These are phyloP conservation scores for Apophysomyces ossiformis DNA, from an alignment of 371 early-diverging fungal species.

Conservation along the genomic window DNA sequence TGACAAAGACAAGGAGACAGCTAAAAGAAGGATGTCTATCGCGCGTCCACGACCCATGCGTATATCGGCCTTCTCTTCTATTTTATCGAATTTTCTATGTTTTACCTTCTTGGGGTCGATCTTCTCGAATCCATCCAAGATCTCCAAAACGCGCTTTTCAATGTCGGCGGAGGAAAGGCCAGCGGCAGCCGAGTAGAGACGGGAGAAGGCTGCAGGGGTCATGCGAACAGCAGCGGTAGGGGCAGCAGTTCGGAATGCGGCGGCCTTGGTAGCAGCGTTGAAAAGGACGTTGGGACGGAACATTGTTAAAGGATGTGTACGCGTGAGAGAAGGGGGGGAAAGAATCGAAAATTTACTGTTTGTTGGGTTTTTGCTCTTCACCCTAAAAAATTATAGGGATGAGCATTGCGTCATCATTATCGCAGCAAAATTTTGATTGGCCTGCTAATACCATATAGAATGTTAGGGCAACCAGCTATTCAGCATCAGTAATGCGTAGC, in stretches of 20 bases:
- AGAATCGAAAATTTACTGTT: conserved; percentile 8
- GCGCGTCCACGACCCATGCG: too few relatives aligned
- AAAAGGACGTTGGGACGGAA: conserved; percentile 56
- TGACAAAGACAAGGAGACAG: not conserved
- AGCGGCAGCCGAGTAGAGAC: conserved; percentile 68
- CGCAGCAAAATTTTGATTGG: too few relatives aligned
- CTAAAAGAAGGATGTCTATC: not conserved
- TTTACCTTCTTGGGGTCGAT: conserved; percentile 90
- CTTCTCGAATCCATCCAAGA: conserved; percentile 94
- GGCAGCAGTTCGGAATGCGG: conserved; percentile 30
- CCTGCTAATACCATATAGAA: too few relatives aligned
- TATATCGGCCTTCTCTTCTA: not conserved
- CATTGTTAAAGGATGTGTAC: conserved; percentile 21
- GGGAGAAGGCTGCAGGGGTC: conserved; percentile 37
- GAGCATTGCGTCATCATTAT: too few relatives aligned
- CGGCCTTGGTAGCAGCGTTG: conserved; percentile 59
- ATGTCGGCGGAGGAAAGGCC: conserved; percentile 64
- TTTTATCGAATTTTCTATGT: not conserved
- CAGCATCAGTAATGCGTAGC: too few relatives aligned
- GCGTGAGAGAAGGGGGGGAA: conserved; percentile 13
- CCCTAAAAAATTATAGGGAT: too few relatives aligned
- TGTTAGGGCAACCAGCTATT: too few relatives aligned
- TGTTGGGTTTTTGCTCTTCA: not conserved
- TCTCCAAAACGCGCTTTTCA: conserved; percentile 84
- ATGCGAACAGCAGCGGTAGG: conserved; percentile 30